Base-by-base conservation (phyloP, 1,284 basidiomycete genomes). In the Irpex sp. region DNA sequence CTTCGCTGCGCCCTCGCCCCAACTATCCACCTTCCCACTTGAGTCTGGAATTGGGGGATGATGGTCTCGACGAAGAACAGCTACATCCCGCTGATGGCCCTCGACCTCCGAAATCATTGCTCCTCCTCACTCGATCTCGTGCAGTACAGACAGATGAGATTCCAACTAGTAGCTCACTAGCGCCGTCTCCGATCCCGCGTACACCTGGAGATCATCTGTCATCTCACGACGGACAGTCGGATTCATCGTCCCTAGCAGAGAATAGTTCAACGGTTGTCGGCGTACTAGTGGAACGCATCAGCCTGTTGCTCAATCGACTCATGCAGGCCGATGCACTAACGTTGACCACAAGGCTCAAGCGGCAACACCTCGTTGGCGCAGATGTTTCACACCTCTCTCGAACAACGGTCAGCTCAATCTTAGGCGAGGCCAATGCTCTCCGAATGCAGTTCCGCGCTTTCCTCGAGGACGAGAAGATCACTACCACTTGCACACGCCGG, bases 301-400 rank as follows among this genome's bases (percentile, higher is more conserved):
- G 81, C 34, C 79, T 84, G 31, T 77, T 97, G 9, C 80, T 93
- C 59, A 83, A 81, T 60, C 86, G 91, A 17, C 82, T 98, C 66
- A 79, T 84, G 15, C 87, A 92, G 67, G 90, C 96, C 1, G 96
- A 99, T 69, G 89, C 96, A 0, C 82, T 92, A 34, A 96, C 94
- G 0, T 81, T 99, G 48, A 93, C 93, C 52, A 91, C 92, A 64
- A 88, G 97, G 13, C 81, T 99, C 52, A 97, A 96, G 76, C 89
- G 95, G 56, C 97, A 98, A 68, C 87, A 96, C 71, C 82, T 98
- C 1, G 77, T 84, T 0, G 90, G 86, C 62, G 89, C 92, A 2
- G 96, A 98, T 70, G 85, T 98, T 17, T 86, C 88, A 13, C 93
- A 98, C 71, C 81, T 98, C 15, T 96, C 96, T 0, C 88, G 91